Evolutionary conservation across 331 rosid genomes (phyloP).

Genomic region (Pyrus hybrid): DNA sequence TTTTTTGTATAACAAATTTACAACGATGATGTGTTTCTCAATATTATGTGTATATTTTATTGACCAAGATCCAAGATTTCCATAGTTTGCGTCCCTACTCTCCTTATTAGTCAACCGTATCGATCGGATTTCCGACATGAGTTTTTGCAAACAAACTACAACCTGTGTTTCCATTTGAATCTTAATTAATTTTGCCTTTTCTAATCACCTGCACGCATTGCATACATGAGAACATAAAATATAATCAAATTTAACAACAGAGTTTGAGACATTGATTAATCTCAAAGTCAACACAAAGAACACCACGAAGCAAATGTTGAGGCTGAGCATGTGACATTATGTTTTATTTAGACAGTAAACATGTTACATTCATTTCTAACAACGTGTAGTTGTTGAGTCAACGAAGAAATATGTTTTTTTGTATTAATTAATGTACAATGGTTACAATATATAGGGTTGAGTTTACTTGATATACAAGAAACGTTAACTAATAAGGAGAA

Average conservation of each 20-base stretch:
- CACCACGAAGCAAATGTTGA: background rate
- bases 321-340: background rate
- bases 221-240: constrained; percentile 5
- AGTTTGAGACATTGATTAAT: background rate
- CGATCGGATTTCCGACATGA: constrained; percentile 38
- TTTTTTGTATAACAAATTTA: background rate
- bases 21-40: constrained; percentile 4
- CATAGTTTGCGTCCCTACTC: constrained; percentile 8
- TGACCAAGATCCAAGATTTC: constrained; percentile 58
- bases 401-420: too few species aligned
- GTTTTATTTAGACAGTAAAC: background rate
- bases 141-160: constrained; percentile 5
- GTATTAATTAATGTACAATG: too few species aligned
- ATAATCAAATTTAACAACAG: background rate
- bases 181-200: background rate
- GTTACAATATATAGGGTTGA: too few species aligned
- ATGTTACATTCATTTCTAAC: background rate
- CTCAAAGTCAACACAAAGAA: constrained; percentile 11
- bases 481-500: too few species aligned
- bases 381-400: too few species aligned
- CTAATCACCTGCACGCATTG: constrained; percentile 19
- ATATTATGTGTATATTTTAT: constrained; percentile 14
- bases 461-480: too few species aligned
- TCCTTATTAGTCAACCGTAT: constrained; percentile 37
- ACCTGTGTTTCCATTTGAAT: background rate